phyloP scores from a whole-genome alignment of 2,329 filamentous ascomycete genomes.

The Rutstroemia sp. region DNA sequence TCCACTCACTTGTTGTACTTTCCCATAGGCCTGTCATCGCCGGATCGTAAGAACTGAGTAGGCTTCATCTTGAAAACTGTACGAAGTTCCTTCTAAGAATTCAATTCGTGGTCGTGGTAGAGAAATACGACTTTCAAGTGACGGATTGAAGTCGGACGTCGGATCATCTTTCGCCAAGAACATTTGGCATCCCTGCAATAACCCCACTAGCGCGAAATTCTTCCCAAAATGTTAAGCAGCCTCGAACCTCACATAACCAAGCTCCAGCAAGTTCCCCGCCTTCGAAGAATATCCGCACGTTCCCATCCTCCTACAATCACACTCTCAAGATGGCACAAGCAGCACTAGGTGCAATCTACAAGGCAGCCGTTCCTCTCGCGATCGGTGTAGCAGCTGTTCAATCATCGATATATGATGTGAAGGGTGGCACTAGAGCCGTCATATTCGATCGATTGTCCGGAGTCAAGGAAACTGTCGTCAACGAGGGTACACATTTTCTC shows the following conservation, averaged over 20 bases:
- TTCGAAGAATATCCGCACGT: conserved; percentile 9
- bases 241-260: not conserved
- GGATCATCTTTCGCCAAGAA: conserved; percentile 17
- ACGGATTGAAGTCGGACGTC: conserved; percentile 7
- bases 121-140: not conserved
- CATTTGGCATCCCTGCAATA: conserved; percentile 12
- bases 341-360: conserved; percentile 54
- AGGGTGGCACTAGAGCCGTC: conserved; percentile 87
- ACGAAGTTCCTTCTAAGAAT: not conserved
- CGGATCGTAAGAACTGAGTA: conserved; percentile 27
- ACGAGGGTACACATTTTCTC: conserved; percentile 95
- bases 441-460: conserved; percentile 93
- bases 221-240: conserved; percentile 22
- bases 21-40: conserved; percentile 27
- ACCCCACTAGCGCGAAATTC: conserved; percentile 20
- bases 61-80: conserved; percentile 27
- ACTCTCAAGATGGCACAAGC: conserved; percentile 38
- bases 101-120: not conserved
- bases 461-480: conserved; percentile 87
- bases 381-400: conserved; percentile 61
- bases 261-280: conserved; percentile 7
- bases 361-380: conserved; percentile 65
- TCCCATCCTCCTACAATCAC: conserved; percentile 1
- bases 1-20: conserved; percentile 31
- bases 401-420: conserved; percentile 91